Evolutionary conservation across 176 grass and related monocot species (phyloP), one percentile per base, ranked within the genome.

Genomic region (sorghum (Sorghum bicolor)): DNA sequence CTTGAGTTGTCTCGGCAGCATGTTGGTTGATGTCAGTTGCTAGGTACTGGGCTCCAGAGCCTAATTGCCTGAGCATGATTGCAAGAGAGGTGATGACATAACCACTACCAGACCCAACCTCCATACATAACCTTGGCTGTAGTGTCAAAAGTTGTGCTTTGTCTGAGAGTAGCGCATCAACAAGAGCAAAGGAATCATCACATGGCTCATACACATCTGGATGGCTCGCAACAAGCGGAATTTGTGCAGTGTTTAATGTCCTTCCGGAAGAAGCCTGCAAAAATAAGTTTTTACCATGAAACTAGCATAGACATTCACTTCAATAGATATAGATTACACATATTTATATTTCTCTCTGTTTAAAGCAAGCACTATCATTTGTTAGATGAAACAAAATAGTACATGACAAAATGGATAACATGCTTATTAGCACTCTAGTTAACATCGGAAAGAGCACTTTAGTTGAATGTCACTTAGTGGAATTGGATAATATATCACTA

Each of bases 121-220:
- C 96, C 40, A 98, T 75, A 68, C 96, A 98, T 53, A 98, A 84
- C 66, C 78, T 96, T 3, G 96, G 96, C 24, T 83, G 75, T 37
- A 94, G 85, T 4, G 81, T 45, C 62, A 98, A 73, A 75, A 98
- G 75, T 15, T 88, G 88, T 63, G 83, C 70, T 58, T 87, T 88
- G 70, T 98, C 96, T 38, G 96, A 94, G 67, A 98, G 86, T 30
- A 98, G 91, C 6, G 96, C 93, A 93, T 98, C 96, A 66, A 98
- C 96, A 31, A 98, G 85, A 6, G 88, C 87, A 92, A 95, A 98
- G 3, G 96, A 96, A 85, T 98, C 93, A 67, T 98, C 93, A 40
- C 93, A 98, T 84, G 96, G 93, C 44, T 93, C 93, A 62, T 98
- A 98, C 74, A 98, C 96, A 69, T 98, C 91, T 10, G 93, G 91